These are phyloP conservation scores for Geotrichum fermentans DNA, from an alignment of 1,139 yeast species.

Conservation along the genomic window DNA sequence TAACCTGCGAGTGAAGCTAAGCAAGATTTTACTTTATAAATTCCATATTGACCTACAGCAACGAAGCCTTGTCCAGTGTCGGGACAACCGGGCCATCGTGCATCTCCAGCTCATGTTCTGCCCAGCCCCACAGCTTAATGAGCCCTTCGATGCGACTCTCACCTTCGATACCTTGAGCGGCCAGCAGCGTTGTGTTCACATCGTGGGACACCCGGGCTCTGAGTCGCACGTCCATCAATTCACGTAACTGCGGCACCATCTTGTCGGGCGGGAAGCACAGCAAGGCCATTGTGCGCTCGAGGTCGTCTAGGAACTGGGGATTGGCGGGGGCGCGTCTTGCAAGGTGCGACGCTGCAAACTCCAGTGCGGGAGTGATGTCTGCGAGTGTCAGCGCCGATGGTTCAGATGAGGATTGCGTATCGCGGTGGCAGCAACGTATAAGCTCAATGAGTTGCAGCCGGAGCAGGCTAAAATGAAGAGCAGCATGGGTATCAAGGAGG, in stretches of 20 bases:
- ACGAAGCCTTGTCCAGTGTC: slow-evolving; percentile 24
- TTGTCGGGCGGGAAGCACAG: slow-evolving; percentile 39
- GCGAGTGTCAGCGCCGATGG: neutral
- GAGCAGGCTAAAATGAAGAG: slow-evolving; percentile 37
- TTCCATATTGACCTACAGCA: too few relatives aligned
- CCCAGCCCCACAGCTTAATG: slow-evolving; percentile 38
- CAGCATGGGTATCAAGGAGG: slow-evolving; percentile 36
- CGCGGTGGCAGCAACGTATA: slow-evolving; percentile 31
- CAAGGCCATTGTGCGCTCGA: slow-evolving; percentile 42
- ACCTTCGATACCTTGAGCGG: slow-evolving; percentile 34
- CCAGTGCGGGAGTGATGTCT: slow-evolving; percentile 36
- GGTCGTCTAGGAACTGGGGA: slow-evolving; percentile 33
- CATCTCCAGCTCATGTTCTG: slow-evolving; percentile 29
- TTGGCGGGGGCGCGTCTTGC: slow-evolving; percentile 38
- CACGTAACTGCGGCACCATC: slow-evolving; percentile 33
- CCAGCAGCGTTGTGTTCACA: slow-evolving; percentile 38
- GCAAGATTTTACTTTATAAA: neutral
- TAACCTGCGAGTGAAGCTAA: neutral
- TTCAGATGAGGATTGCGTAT: slow-evolving; percentile 17
- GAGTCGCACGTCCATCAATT: slow-evolving; percentile 34
- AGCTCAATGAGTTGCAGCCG: slow-evolving; percentile 41
- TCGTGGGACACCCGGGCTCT: slow-evolving; percentile 38
- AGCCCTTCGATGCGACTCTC: slow-evolving; percentile 37
- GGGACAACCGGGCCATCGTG: slow-evolving; percentile 30
- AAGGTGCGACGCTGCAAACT: slow-evolving; percentile 39